Percentiles rank a stretch among this genome's conserved stretches.
Conservation (phyloP, 768 basidiomycete species). For the Termitomyces bulborhizus region DNA sequence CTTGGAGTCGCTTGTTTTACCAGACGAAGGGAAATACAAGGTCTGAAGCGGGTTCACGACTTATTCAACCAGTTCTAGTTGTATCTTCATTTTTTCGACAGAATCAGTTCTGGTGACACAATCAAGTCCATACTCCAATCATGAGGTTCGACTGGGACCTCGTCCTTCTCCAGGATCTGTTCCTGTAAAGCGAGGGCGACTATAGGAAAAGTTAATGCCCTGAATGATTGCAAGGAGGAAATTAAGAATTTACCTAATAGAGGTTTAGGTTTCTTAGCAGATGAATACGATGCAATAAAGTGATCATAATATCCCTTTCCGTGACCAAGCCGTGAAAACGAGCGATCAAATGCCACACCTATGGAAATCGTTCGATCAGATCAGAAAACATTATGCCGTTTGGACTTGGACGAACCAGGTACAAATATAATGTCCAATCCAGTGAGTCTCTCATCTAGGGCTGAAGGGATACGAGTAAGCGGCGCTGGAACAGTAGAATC, state of each 20-base stretch:
- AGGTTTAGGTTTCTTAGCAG: constrained; percentile 38
- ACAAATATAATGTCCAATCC: constrained; percentile 59
- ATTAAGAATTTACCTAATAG: constrained; percentile 47
- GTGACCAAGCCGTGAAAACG: constrained; percentile 66
- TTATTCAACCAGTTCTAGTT: constrained; percentile 1
- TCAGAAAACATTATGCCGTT: not conserved
- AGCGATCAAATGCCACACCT: constrained; percentile 74
- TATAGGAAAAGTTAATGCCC: constrained; percentile 19
- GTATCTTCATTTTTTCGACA: constrained; percentile 3
- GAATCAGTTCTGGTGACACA: constrained; percentile 35
- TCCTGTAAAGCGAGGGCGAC: constrained; percentile 63
- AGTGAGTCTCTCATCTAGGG: constrained; percentile 28
- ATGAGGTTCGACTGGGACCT: constrained; percentile 46
- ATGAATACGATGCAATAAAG: constrained; percentile 54
- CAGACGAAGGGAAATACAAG: not conserved
- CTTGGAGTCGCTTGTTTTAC: not conserved
- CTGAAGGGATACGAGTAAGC: constrained; percentile 17
- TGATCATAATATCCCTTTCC: constrained; percentile 83
- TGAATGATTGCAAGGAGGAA: not conserved
- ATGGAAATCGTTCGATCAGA: not conserved
- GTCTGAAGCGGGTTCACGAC: not conserved
- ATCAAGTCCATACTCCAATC: constrained; percentile 66
- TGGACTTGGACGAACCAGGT: constrained; percentile 44
- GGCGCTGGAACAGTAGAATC: not conserved
- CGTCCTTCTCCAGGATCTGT: constrained; percentile 46